These are phyloP conservation scores for Avena sativa DNA, from an alignment of 176 grass and related monocot species.

Conservation along the genomic window DNA sequence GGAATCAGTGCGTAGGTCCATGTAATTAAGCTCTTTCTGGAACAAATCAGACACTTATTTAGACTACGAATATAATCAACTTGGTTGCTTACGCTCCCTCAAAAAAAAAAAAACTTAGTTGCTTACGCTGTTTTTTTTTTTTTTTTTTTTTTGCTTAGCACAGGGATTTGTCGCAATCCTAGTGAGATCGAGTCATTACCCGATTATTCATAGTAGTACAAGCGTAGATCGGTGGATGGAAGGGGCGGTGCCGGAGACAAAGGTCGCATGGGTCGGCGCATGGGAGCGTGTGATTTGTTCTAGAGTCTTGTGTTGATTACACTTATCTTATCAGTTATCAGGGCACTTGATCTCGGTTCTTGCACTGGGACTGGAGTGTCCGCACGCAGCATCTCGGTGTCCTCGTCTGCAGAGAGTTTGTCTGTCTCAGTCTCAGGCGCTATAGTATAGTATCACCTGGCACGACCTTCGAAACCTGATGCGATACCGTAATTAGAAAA, in stretches of 20 bases:
- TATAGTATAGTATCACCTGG: neutral
- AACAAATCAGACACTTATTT: conserved; percentile 22
- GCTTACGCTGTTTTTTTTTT: too few species aligned
- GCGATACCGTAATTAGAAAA: too few species aligned
- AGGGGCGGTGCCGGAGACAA: neutral
- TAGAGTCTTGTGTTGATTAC: neutral
- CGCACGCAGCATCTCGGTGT: conserved; percentile 12
- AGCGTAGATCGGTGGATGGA: neutral
- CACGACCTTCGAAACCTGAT: neutral
- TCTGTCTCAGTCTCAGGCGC: conserved; percentile 30
- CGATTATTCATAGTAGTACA: neutral
- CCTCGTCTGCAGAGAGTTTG: conserved; percentile 23
- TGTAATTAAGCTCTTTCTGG: neutral
- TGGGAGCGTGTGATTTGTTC: conserved; percentile 20
- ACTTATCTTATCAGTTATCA: neutral
- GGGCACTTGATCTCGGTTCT: neutral
- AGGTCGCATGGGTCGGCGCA: conserved; percentile 47
- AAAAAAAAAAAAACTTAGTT: too few species aligned
- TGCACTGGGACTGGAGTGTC: neutral
- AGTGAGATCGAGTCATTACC: neutral
- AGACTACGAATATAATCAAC: neutral
- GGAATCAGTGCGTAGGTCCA: conserved; percentile 34
- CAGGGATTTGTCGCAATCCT: neutral
- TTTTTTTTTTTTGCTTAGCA: too few species aligned
- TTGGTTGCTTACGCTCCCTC: too few species aligned